Evolutionary conservation across 2,329 filamentous ascomycete species (phyloP).

Genomic region (Blumeria hordei): DNA sequence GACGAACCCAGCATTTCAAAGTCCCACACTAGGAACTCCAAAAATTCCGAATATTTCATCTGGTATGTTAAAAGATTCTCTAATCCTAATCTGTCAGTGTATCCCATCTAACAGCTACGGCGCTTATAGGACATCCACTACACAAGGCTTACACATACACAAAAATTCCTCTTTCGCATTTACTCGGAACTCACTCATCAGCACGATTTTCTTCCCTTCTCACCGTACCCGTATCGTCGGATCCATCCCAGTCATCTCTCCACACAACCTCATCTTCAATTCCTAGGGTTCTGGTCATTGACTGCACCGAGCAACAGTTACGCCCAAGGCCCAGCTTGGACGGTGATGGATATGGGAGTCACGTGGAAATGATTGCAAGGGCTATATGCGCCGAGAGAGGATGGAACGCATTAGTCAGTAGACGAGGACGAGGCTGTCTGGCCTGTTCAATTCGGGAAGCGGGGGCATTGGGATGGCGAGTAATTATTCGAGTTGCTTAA

Average conservation of each 20-base stretch:
- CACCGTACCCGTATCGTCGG: constrained; percentile 10
- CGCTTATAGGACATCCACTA: constrained; percentile 24
- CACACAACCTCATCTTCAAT: constrained; percentile 16
- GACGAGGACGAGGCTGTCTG: constrained; percentile 42
- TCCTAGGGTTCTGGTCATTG: constrained; percentile 29
- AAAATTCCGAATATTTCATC: background rate
- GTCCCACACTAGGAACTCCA: background rate
- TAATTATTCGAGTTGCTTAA: constrained; percentile 7
- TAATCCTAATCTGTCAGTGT: background rate
- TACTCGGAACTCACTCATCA: constrained; percentile 17
- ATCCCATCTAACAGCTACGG: background rate
- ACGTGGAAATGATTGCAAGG: constrained; percentile 45
- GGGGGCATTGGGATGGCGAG: constrained; percentile 36
- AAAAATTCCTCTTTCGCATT: constrained; percentile 31
- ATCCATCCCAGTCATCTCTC: constrained; percentile 11
- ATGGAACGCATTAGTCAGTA: constrained; percentile 48
- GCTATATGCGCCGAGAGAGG: constrained; percentile 52
- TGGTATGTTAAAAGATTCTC: background rate
- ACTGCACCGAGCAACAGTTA: constrained; percentile 22
- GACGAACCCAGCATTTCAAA: background rate
- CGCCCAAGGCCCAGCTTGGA: background rate
- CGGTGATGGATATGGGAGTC: constrained; percentile 21
- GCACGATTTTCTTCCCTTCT: constrained; percentile 9
- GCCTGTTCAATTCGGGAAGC: constrained; percentile 55
- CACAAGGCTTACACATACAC: constrained; percentile 39